phyloP scores from a whole-genome alignment of 129 eudicot genomes.

The Pittosporum tobira region DNA sequence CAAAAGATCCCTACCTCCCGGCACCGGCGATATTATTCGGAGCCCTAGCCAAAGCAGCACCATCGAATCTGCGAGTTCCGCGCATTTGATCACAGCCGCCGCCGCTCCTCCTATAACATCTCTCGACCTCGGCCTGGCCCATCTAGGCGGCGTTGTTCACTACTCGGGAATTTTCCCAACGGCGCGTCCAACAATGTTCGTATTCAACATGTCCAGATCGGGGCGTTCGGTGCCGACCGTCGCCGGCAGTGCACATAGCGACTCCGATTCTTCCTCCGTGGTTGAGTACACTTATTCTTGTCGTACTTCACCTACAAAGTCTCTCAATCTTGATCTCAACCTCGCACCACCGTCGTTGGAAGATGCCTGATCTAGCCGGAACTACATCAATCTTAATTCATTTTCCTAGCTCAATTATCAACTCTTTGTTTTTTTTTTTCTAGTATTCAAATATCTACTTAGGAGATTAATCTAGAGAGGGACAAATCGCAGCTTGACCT shows the following conservation, averaged over 20 bases:
- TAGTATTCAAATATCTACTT: too few relatives aligned
- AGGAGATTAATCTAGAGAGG: too few relatives aligned
- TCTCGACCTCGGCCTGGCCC: slow-evolving; percentile 39
- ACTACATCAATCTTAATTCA: too few relatives aligned
- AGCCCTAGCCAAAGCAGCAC: slow-evolving; percentile 52
- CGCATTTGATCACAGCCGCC: slow-evolving; percentile 12
- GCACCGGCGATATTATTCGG: neutral
- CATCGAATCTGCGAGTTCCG: slow-evolving; percentile 31
- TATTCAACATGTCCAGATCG: slow-evolving; percentile 17
- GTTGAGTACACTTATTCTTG: slow-evolving; percentile 20
- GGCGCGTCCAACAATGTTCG: slow-evolving; percentile 32
- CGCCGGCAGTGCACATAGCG: slow-evolving; percentile 11
- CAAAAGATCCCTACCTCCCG: neutral
- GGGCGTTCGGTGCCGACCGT: slow-evolving; percentile 13
- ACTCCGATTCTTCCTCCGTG: slow-evolving; percentile 36
- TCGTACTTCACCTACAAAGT: slow-evolving; percentile 11
- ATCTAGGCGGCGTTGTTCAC: neutral
- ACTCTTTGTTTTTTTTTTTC: too few relatives aligned
- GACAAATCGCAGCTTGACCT: too few relatives aligned
- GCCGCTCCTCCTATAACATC: slow-evolving; percentile 21
- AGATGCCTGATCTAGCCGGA: slow-evolving; percentile 18
- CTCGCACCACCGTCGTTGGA: slow-evolving; percentile 39
- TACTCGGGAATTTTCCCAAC: slow-evolving; percentile 15
- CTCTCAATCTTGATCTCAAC: slow-evolving; percentile 46
- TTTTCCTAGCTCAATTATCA: too few relatives aligned